Evolutionary conservation across 2,329 filamentous ascomycete genomes (phyloP).

Genomic region (Alternaria infectoria): DNA sequence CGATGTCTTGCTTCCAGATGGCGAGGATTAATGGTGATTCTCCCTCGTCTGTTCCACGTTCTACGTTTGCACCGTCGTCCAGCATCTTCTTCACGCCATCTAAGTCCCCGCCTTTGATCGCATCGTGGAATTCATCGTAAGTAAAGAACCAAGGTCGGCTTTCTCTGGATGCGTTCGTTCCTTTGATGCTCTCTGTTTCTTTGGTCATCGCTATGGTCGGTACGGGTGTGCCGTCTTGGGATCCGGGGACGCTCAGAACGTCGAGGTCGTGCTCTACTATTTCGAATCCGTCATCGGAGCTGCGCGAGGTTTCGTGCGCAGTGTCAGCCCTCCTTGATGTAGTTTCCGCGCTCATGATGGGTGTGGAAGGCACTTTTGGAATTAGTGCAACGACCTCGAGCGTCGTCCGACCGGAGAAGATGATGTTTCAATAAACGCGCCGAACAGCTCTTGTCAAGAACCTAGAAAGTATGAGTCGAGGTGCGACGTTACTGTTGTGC

Average conservation of each 20-base stretch:
- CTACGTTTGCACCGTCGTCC: slow-evolving; percentile 13
- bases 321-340: neutral
- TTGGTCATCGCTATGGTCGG: neutral
- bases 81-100: slow-evolving; percentile 7
- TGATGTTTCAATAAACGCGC: neutral
- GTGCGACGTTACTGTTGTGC: neutral
- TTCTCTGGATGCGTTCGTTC: neutral
- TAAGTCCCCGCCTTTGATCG: slow-evolving; percentile 14
- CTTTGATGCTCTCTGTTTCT: neutral
- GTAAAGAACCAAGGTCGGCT: neutral
- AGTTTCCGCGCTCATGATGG: neutral
- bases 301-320: neutral
- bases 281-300: neutral
- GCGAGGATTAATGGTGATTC: slow-evolving; percentile 19
- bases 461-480: neutral
- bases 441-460: neutral
- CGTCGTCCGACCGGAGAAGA: no score
- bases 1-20: slow-evolving; percentile 17
- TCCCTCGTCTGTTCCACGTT: slow-evolving; percentile 10
- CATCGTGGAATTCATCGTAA: slow-evolving; percentile 5
- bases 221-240: neutral
- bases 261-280: neutral
- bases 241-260: neutral
- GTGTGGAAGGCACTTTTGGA: neutral
- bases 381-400: neutral